Evolutionary conservation across 1,284 basidiomycete species (phyloP), one percentile per base, ranked within the genome.

Genomic region (Cryptococcus sp.): DNA sequence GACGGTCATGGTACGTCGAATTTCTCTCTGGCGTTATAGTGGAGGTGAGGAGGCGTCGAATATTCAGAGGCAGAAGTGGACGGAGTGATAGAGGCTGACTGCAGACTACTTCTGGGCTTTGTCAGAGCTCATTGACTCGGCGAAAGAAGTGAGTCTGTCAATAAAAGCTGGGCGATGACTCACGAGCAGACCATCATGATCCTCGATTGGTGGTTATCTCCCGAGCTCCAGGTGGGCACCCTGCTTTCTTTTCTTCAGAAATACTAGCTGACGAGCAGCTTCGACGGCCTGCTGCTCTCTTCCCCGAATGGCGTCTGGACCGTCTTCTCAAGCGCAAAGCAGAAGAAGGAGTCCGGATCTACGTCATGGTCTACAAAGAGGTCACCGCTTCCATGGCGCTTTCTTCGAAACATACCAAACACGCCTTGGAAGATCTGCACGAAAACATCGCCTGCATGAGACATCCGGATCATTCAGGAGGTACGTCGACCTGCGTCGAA

Each of bases 291-390:
- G 84, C 90, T 2, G 85, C 86, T 0, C 75, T 82, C 60, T 80
- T 87, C 63, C 82, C 84, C 6, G 83, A 93, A 68, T 97, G 84
- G 82, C 80, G 92, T 19, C 78, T 97, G 24, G 92, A 97, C 67
- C 76, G 83, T 37, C 67, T 97, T 9, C 76, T 97, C 38, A 78
- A 86, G 71, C 80, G 85, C 51, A 95, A 95, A 73, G 93, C 93
- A 0, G 78, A 88, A 62, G 75, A 92, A 64, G 92, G 93, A 22
- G 93, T 97, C 50, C 86, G 84, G 68, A 75, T 97, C 47, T 87
- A 91, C 71, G 81, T 92, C 26, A 77, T 90, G 55, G 87, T 93
- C 6, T 92, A 92, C 77, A 92, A 91, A 69, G 88, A 91, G 76
- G 87, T 95, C 48, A 85, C 85, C 0, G 84, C 88, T 73, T 90